Evolutionary conservation across 805 yeast genomes (phyloP), one percentile per base, ranked within the genome.

Genomic region (Komagataella kurtzmanii): DNA sequence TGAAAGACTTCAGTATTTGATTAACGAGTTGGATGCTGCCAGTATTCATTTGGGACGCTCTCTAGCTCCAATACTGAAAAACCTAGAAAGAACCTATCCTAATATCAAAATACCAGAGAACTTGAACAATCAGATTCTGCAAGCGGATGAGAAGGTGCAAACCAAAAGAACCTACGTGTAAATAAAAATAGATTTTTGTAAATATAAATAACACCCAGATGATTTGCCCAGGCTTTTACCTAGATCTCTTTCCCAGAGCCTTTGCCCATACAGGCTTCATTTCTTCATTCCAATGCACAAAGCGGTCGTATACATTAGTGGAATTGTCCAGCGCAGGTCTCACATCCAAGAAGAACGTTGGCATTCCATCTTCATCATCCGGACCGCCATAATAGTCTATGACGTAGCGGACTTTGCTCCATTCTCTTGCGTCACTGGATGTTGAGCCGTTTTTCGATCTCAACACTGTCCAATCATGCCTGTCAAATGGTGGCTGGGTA

Each of bases 391-490:
- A 93, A 65, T 91, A 93, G 65, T 93, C 99, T 60, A 93, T 89
- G 30, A 93, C 95, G 60, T 93, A 93, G 55, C 99, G 76, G 18
- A 93, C 89, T 58, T 81, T 70, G 50, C 74, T 70, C 86, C 90
- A 85, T 30, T 30, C 40, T 30, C 40, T 30, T 4, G 40, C 12
- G 40, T 30, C 40, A 30, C 14, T 30, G 14, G 23, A 17, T 44
- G 12, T 44, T 18, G 19, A 18, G 17, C 70, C 73, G 17, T 72
- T 65, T 50, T 65, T 67, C 10, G 79, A 73, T 60, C 99, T 76
- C 58, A 91, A 72, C 4, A 93, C 96, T 2, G 95, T 85, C 99
- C 99, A 93, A 69, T 93, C 99, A 61, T 93, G 99, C 65, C 99
- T 81, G 66, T 93, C 99, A 61, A 93, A 93, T 6, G 99, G 99